These are phyloP conservation scores for Lipomyces anomalus DNA, from an alignment of 805 yeast species.

Conservation along the genomic window DNA sequence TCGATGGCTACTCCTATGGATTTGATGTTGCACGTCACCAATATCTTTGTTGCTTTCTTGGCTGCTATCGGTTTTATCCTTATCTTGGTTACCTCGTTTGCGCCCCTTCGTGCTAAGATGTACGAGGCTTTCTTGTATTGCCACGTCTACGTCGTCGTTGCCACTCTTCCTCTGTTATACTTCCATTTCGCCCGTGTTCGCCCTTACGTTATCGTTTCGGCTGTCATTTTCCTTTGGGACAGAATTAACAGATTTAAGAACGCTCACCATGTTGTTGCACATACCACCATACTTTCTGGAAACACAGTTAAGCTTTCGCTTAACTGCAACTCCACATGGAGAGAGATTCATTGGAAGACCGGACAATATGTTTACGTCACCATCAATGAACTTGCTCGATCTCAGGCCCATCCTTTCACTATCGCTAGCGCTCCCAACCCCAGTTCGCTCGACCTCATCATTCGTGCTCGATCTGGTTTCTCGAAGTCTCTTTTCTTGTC, in stretches of 20 bases:
- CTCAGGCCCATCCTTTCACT: conserved; percentile 26
- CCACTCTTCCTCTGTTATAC: conserved; percentile 23
- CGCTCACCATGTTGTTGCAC: conserved; percentile 18
- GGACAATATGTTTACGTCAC: conserved; percentile 24
- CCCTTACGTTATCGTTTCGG: conserved; percentile 23
- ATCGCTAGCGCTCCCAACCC: conserved; percentile 25
- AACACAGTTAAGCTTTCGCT: conserved; percentile 24
- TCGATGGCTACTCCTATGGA: conserved; percentile 21
- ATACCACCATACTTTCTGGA: conserved; percentile 22
- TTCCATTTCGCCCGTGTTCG: conserved; percentile 25
- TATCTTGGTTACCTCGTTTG: conserved; percentile 21
- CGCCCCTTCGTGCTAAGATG: conserved; percentile 22
- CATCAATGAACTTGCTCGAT: conserved; percentile 17
- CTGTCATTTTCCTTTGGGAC: conserved; percentile 24
- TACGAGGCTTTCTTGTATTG: conserved; percentile 22
- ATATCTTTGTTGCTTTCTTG: conserved; percentile 21
- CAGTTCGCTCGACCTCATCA: conserved; percentile 27
- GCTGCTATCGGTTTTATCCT: conserved; percentile 20
- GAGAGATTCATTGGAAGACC: conserved; percentile 25
- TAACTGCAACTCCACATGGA: conserved; percentile 20
- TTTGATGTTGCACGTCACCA: conserved; percentile 24
- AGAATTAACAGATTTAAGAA: conserved; percentile 22
- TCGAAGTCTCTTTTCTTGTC: conserved; percentile 26
- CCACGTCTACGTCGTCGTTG: conserved; percentile 24
- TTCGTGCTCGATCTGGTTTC: conserved; percentile 32